Evolutionary conservation across 2,329 filamentous ascomycete species (phyloP), one percentile per base, ranked within the genome.

Genomic region (Trichoderma koningii): DNA sequence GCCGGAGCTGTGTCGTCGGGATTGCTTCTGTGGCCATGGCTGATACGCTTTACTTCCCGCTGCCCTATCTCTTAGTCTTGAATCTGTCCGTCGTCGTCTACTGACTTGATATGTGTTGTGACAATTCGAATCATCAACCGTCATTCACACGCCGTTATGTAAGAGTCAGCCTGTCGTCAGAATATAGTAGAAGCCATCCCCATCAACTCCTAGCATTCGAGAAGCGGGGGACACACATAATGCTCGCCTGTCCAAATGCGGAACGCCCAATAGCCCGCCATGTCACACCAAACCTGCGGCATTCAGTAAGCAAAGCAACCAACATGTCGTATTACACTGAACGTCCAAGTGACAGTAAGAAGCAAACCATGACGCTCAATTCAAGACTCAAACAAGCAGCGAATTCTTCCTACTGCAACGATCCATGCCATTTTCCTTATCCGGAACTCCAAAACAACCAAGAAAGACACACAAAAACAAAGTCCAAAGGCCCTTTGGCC

Each of bases 1-100:
- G 71, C 41, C 73, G 73, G 38, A 79, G 73, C 21, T 72, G 66
- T 9, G 72, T 73, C 7, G 72, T 76, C 17, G 50, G 41, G 23
- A 21, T 14, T 38, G 61, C 21, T 53, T 60, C 53, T n/a, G 57
- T 51, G 42, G 62, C 56, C 66, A 69, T 68, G 21, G 1, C 53
- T 21, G 19, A 5, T 55, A 5, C 10, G 9, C 38, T 30, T 6
- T 21, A 2, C n/a, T 7, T 5, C 7, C 5, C 5, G 23, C 26
- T 7, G 1, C 30, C 5, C 6, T 34, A 17, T 15, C 3, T 53
- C 7, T 1, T 14, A n/a, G 2, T 34, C 5, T 23, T 34, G 41
- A 21, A 12, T 23, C 6, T 26, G 48, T 50, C 17, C 1, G 7
- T 1, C 28, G 7, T 30, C 28, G 28, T 7, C 10, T 30, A 30